These are phyloP conservation scores for Diaporthe sp. DNA, from an alignment of 2,329 filamentous ascomycete species.

Conservation along the genomic window DNA sequence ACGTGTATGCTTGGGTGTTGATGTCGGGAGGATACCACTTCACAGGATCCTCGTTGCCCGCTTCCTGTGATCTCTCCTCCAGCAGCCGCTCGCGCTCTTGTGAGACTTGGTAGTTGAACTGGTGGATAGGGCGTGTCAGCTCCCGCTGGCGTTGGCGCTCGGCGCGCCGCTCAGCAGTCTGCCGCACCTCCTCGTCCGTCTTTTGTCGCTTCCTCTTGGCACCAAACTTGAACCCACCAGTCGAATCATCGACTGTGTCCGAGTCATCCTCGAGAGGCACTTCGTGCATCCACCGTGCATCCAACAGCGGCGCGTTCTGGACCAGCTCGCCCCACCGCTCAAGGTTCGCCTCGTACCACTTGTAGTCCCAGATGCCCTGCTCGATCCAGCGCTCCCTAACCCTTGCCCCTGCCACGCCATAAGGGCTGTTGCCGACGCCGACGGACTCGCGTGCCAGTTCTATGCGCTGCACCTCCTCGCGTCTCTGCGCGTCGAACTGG, in stretches of 20 bases:
- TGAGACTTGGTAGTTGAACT: neutral
- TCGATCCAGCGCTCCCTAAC: constrained; percentile 43
- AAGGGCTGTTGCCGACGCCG: neutral
- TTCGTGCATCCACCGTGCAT: constrained; percentile 11
- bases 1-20: neutral
- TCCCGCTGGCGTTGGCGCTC: neutral
- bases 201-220: constrained; percentile 7
- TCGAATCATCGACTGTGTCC: neutral
- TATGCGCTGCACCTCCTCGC: neutral
- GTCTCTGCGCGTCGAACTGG: neutral
- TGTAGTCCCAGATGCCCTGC: constrained; percentile 44
- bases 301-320: neutral
- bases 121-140: neutral
- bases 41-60: neutral
- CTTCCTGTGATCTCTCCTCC: neutral
- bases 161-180: neutral
- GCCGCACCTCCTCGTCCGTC: neutral
- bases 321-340: neutral
- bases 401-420: neutral
- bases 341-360: constrained; percentile 34
- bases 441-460: neutral
- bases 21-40: neutral
- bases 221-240: neutral
- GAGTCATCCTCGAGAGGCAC: neutral
- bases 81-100: neutral